Evolutionary conservation across 2,329 filamentous ascomycete genomes (phyloP), one percentile per base, ranked within the genome.

Genomic region (Venturia carpophila): DNA sequence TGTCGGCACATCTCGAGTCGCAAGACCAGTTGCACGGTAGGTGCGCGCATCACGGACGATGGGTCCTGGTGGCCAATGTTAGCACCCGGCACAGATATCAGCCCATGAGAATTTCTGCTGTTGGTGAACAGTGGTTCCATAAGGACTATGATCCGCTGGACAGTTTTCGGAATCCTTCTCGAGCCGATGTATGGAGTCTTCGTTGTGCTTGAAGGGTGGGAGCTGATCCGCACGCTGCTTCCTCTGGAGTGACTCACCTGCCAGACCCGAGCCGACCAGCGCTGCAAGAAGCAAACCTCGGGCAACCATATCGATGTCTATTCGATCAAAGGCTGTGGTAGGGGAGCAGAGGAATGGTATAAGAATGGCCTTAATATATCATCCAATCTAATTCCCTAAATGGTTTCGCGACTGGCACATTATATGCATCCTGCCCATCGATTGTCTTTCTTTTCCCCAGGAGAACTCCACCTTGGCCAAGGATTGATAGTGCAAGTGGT

Each of bases 241-340:
- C 5, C 52, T 58, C 3, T 58, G 27, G 4, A 1, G 17, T 37
- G 10, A 27, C 60, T 43, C 43, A 61, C 60, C 37, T 42, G 60
- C 60, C 13, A 61, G 34, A 34, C 60, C 60, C n/a, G 60, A 42
- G 2, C 60, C 60, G 3, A 61, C 11, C 37, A 61, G 60, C 37
- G 39, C 60, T 19, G 60, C 60, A 43, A 61, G 37, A 42, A 61
- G 17, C 2, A 61, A 24, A 24, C 60, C 60, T 45, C 39, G 37
- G 9, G 60, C 60, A 61, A 61, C 60, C 60, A 61, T 61, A 21
- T 5, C 43, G 30, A 37, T 9, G 15, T 37, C 19, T 34, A 9
- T n/a, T 24, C 37, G 47, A 3, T 7, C 27, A 58, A 27, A 37
- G 9, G 10, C 37, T 10, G 52, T 2, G n/a, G 5, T 4, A 17